phyloP scores from a whole-genome alignment of 352 stramenopile species.

The Pythium vanterpoolii region DNA sequence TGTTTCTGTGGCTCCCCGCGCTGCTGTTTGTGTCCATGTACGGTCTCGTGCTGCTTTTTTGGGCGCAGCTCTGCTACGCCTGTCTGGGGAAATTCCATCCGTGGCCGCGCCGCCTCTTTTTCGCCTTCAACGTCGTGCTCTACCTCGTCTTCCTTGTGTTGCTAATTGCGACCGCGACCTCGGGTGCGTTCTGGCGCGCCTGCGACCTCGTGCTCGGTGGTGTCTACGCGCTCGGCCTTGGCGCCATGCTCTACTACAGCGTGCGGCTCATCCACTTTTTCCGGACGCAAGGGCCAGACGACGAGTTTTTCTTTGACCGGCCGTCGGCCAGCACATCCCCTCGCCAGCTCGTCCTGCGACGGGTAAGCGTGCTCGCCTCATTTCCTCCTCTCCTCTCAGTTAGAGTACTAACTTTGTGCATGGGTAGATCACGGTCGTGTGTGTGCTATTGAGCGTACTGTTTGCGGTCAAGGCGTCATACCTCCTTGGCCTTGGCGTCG shows the following conservation, averaged over 20 bases:
- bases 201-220: constrained; percentile 64
- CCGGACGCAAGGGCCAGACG: constrained; percentile 60
- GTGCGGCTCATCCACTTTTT: constrained; percentile 79
- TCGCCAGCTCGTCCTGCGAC: constrained; percentile 58
- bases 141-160: constrained; percentile 58
- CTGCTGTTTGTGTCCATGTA: constrained; percentile 88
- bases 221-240: constrained; percentile 62
- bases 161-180: constrained; percentile 39
- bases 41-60: constrained; percentile 81
- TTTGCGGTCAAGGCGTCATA: constrained; percentile 69
- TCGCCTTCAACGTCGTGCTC: constrained; percentile 70
- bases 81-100: constrained; percentile 73
- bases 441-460: constrained; percentile 63
- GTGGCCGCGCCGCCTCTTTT: constrained; percentile 72
- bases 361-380: constrained; percentile 30
- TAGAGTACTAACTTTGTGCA: background rate
- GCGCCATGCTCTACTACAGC: constrained; percentile 79
- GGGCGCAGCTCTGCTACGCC: constrained; percentile 81
- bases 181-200: constrained; percentile 55
- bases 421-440: constrained; percentile 68
- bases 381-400: background rate
- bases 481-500: constrained; percentile 64
- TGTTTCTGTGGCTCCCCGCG: constrained; percentile 74
- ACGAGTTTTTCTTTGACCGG: constrained; percentile 83
- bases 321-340: constrained; percentile 33